Percentiles rank a stretch among this genome's conserved stretches.
These are phyloP conservation scores for Tricholoma matsutake DNA, from an alignment of 768 basidiomycete genomes.

Conservation along the genomic window DNA sequence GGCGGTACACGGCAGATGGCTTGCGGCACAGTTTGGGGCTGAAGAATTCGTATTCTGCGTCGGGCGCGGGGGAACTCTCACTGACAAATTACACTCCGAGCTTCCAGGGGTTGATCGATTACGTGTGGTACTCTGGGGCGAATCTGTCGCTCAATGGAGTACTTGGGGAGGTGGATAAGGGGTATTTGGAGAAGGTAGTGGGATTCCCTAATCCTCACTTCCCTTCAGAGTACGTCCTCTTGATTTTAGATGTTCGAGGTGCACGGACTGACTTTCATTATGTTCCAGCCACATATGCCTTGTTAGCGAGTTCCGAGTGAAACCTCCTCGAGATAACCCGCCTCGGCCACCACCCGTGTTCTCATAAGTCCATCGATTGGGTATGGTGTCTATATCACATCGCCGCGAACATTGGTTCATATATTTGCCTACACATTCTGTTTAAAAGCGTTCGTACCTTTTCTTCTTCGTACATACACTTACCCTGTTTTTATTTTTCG, in stretches of 20 bases:
- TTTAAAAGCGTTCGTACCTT: neutral
- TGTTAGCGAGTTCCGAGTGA: slow-evolving; percentile 74
- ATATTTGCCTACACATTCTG: slow-evolving; percentile 2
- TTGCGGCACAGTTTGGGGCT: slow-evolving; percentile 74
- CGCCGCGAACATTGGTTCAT: slow-evolving; percentile 14
- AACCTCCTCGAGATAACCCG: slow-evolving; percentile 54
- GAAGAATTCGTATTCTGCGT: slow-evolving; percentile 77
- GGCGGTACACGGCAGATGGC: slow-evolving; percentile 89
- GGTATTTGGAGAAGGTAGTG: slow-evolving; percentile 85
- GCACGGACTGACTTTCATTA: neutral
- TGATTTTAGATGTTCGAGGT: neutral
- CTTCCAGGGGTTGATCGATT: slow-evolving; percentile 87
- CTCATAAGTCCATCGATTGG: slow-evolving; percentile 16
- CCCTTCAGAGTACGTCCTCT: slow-evolving; percentile 84
- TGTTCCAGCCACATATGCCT: slow-evolving; percentile 65
- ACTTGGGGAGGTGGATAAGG: slow-evolving; percentile 82
- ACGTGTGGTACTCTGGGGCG: slow-evolving; percentile 84
- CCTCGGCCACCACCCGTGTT: slow-evolving; percentile 23
- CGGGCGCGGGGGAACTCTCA: slow-evolving; percentile 44
- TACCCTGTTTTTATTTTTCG: slow-evolving; percentile 5
- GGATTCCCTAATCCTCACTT: slow-evolving; percentile 98
- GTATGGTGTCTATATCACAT: slow-evolving; percentile 9
- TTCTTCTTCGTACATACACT: slow-evolving; percentile 1
- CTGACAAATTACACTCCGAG: slow-evolving; percentile 90
- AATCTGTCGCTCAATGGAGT: slow-evolving; percentile 77